Evolutionary conservation across 768 basidiomycete species (phyloP).

Genomic region (Boletus subcaerulescens): DNA sequence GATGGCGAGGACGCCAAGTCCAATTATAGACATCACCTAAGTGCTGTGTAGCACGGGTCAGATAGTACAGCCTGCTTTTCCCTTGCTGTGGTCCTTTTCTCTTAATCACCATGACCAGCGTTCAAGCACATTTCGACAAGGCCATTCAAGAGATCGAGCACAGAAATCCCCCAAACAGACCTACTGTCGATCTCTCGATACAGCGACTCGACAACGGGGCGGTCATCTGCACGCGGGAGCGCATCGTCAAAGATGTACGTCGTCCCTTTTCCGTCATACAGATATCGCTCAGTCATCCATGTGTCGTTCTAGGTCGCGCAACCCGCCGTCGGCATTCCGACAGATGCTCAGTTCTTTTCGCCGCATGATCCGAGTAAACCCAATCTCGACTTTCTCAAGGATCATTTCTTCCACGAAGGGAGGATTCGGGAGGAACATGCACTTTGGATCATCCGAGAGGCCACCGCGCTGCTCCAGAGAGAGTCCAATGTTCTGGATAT

Average conservation of each 20-base stretch:
- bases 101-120: slow-evolving; percentile 19
- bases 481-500: slow-evolving; percentile 69
- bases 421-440: slow-evolving; percentile 66
- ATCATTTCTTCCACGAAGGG: slow-evolving; percentile 73
- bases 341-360: slow-evolving; percentile 76
- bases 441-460: slow-evolving; percentile 60
- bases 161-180: slow-evolving; percentile 23
- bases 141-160: slow-evolving; percentile 30
- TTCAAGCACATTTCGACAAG: slow-evolving; percentile 26
- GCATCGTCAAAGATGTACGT: slow-evolving; percentile 26
- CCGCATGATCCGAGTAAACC: slow-evolving; percentile 60
- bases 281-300: background rate
- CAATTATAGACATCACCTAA: slow-evolving; percentile 13
- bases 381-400: slow-evolving; percentile 70
- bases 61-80: background rate
- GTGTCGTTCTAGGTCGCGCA: slow-evolving; percentile 53
- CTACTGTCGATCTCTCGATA: slow-evolving; percentile 17
- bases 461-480: slow-evolving; percentile 49
- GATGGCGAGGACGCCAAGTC: slow-evolving; percentile 3
- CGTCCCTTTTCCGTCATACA: background rate
- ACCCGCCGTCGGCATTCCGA: slow-evolving; percentile 61
- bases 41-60: slow-evolving; percentile 8
- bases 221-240: slow-evolving; percentile 25
- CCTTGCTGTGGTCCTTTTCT: slow-evolving; percentile 9
- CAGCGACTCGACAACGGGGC: slow-evolving; percentile 26